phyloP scores from a whole-genome alignment of 2,329 filamentous ascomycete genomes.

The Epichloe gansuensis region DNA sequence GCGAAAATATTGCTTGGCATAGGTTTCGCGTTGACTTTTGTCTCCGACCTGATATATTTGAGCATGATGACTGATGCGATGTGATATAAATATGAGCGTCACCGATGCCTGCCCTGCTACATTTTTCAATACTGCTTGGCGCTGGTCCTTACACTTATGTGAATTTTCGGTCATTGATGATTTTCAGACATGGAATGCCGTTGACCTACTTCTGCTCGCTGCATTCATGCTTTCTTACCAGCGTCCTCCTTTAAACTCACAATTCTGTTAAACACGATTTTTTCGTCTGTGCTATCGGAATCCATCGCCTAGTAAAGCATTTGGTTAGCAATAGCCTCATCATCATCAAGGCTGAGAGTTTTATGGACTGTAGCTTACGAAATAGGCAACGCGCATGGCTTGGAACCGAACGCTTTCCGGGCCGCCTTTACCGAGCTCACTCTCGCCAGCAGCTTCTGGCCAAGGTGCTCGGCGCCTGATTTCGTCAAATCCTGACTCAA shows the following conservation, averaged over 20 bases:
- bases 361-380: slow-evolving; percentile 32
- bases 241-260: slow-evolving; percentile 81
- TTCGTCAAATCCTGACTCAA: slow-evolving; percentile 75
- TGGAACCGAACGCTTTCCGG: slow-evolving; percentile 79
- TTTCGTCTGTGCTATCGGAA: slow-evolving; percentile 64
- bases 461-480: slow-evolving; percentile 62
- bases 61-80: neutral
- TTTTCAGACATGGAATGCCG: neutral
- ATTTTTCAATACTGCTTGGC: neutral
- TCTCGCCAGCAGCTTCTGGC: slow-evolving; percentile 67
- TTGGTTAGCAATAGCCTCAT: slow-evolving; percentile 2
- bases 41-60: neutral
- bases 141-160: neutral
- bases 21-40: neutral
- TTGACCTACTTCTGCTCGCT: neutral
- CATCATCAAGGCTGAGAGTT: neutral
- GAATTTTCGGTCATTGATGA: neutral
- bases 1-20: neutral
- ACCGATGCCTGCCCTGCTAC: neutral
- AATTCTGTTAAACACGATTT: slow-evolving; percentile 79
- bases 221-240: slow-evolving; percentile 38
- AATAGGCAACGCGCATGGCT: slow-evolving; percentile 78
- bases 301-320: slow-evolving; percentile 48
- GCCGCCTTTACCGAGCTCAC: slow-evolving; percentile 45
- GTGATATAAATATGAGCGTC: neutral